Percentiles rank a stretch among this genome's conserved stretches.
Conservation (phyloP, 139 green algal species). For the Zygnema cylindricum region DNA sequence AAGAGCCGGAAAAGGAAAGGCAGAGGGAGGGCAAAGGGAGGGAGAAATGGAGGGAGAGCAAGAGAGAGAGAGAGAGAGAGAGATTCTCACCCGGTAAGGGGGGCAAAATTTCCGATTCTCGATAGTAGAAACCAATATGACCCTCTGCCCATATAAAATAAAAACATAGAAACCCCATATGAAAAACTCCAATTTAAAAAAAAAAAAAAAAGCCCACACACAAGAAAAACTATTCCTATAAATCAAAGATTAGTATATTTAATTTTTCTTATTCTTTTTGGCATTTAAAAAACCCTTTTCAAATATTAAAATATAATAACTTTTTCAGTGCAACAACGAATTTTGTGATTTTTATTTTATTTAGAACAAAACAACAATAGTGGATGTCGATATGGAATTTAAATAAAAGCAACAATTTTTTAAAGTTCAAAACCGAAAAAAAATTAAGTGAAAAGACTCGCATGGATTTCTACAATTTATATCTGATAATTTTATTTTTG, state of each 20-base stretch:
- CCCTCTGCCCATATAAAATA: constrained; percentile 15
- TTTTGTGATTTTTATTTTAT: too few species aligned
- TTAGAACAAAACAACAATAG: constrained; percentile 1
- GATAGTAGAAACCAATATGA: constrained; percentile 31
- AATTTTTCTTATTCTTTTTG: too few species aligned
- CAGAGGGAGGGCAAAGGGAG: too few species aligned
- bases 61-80: too few species aligned
- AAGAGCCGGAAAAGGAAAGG: too few species aligned
- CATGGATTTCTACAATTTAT: background rate
- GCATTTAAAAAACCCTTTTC: background rate
- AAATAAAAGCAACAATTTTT: background rate
- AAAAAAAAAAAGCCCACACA: too few species aligned
- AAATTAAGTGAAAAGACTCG: background rate
- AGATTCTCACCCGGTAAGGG: constrained; percentile 12
- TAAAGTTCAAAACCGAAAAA: background rate
- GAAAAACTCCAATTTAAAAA: too few species aligned
- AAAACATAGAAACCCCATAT: background rate
- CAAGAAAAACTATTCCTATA: too few species aligned
- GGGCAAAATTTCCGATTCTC: constrained; percentile 33
- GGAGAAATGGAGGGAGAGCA: too few species aligned
- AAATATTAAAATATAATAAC: background rate
- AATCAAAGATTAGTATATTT: too few species aligned
- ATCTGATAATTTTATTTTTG: too few species aligned
- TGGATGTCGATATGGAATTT: background rate
- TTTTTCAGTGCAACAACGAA: background rate